Base-by-base conservation (phyloP, 176 grass and related monocot genomes). In the Chrysopogon serrulatus region DNA sequence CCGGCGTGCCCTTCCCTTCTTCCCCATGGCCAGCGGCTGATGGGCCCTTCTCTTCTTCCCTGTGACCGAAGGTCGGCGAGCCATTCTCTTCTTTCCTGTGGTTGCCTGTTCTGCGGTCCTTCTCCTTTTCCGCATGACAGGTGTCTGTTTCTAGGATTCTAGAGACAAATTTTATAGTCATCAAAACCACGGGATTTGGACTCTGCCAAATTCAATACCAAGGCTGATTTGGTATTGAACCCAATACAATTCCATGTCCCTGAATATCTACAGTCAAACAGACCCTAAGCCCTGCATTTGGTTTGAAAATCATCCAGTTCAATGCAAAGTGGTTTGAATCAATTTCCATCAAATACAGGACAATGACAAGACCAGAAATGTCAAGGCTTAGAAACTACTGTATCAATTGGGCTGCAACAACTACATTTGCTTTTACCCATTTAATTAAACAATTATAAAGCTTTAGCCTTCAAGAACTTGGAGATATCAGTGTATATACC, bases 351-450 rank as follows among this genome's bases (percentile, higher is more conserved):
- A 68, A 19, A 69, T 49, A n/a, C 5, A 6, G 35, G 73, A 21
- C n/a, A 76, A 41, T 45, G 18, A 33, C 66, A 59, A 39, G n/a
- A 82, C 11, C 33, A 68, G 26, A 84, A 47, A 59, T 85, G 62
- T 18, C 57, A 85, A 77, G 73, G 26, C 34, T 68, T 40, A 57
- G 53, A 57, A 24, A 24, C n/a, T n/a, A n/a, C n/a, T n/a, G n/a
- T n/a, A 57, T 24, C 32, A 34, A 34, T 42, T 1, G 6, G 43
- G 49, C 73, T 32, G 10, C 24, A 11, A 24, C 23, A 56, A 32
- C 43, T 24, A 36, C 35, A 13, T 68, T 84, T 24, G 1, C 6
- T 77, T 74, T 63, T 73, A 45, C 43, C 43, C 13, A 16, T 45
- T 48, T 48, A 48, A 17, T 48, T 17, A 48, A 48, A 5, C 8